A percentile compares a stretch with the other conserved stretches of the same genome.
phyloP scores from a whole-genome alignment of 352 stramenopile genomes.

The Phytophthora litchii region DNA sequence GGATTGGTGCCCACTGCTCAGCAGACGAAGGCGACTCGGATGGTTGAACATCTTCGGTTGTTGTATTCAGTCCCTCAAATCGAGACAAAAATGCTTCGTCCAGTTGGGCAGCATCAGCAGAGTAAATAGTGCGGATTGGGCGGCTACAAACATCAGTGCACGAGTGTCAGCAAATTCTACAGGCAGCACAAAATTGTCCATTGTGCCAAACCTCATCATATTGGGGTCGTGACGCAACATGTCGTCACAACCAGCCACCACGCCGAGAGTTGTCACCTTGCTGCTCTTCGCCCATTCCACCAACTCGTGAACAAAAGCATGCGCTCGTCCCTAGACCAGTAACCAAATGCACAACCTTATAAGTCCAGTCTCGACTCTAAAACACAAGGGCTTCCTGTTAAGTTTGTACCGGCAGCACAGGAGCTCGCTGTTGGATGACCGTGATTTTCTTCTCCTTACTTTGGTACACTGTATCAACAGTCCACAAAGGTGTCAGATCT shows the following conservation, averaged over 20 bases:
- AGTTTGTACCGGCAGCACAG: slow-evolving; percentile 45
- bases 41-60: not conserved
- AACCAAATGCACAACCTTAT: slow-evolving; percentile 4
- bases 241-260: slow-evolving; percentile 74
- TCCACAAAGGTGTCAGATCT: slow-evolving; percentile 6
- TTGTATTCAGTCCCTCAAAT: slow-evolving; percentile 42
- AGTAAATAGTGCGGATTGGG: slow-evolving; percentile 63
- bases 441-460: slow-evolving; percentile 66
- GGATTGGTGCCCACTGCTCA: slow-evolving; percentile 50
- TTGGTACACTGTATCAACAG: slow-evolving; percentile 58
- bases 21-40: slow-evolving; percentile 10
- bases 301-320: slow-evolving; percentile 59
- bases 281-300: slow-evolving; percentile 53
- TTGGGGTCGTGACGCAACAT: slow-evolving; percentile 83
- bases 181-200: not conserved
- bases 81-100: slow-evolving; percentile 45
- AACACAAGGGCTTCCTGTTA: not conserved
- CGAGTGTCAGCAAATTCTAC: not conserved
- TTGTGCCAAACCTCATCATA: slow-evolving; percentile 57
- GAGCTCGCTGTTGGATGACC: slow-evolving; percentile 78
- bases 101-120: slow-evolving; percentile 32
- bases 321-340: slow-evolving; percentile 50
- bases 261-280: slow-evolving; percentile 54
- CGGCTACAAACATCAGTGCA: slow-evolving; percentile 38
- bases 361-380: not conserved